Conservation (phyloP, 306 rosid genomes). For the Hylodesmum podocarpum region DNA sequence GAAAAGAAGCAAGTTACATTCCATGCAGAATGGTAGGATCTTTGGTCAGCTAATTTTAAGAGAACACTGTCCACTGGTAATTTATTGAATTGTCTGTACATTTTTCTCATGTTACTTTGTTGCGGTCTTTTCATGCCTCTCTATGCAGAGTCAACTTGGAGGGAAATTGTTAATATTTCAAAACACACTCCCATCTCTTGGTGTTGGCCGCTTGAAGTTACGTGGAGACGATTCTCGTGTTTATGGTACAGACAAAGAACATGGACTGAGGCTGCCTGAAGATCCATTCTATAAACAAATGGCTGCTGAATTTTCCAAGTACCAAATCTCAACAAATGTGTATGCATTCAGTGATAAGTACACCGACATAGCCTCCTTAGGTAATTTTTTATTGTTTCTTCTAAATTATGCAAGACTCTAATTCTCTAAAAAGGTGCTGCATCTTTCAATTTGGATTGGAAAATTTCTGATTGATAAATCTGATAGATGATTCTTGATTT, state of each 20-base stretch:
- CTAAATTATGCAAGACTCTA: not conserved
- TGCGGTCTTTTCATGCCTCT: conserved; percentile 17
- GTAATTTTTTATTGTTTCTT: conserved; percentile 42
- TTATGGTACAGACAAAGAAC: conserved; percentile 96
- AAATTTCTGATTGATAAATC: conserved; percentile 14
- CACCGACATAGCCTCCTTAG: conserved; percentile 95
- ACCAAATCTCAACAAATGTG: conserved; percentile 80
- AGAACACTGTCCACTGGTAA: conserved; percentile 1
- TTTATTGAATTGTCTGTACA: not conserved
- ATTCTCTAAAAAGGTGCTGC: not conserved
- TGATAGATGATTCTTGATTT: conserved; percentile 26
- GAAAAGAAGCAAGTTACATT: conserved; percentile 28
- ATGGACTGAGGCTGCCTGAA: conserved; percentile 78
- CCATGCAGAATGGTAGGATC: conserved; percentile 4
- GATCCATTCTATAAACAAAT: conserved; percentile 99
- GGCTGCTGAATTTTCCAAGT: conserved; percentile 98
- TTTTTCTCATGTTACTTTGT: conserved; percentile 19
- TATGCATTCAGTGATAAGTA: conserved; percentile 97
- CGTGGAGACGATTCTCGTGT: conserved; percentile 95
- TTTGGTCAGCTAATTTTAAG: conserved; percentile 7
- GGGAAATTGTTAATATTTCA: conserved; percentile 96
- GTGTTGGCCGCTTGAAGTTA: conserved; percentile 92
- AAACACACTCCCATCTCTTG: conserved; percentile 94
- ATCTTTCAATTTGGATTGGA: conserved; percentile 22
- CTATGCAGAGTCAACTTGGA: conserved; percentile 87